phyloP scores from a whole-genome alignment of 331 rosid genomes.

The Prunus yedoensis region DNA sequence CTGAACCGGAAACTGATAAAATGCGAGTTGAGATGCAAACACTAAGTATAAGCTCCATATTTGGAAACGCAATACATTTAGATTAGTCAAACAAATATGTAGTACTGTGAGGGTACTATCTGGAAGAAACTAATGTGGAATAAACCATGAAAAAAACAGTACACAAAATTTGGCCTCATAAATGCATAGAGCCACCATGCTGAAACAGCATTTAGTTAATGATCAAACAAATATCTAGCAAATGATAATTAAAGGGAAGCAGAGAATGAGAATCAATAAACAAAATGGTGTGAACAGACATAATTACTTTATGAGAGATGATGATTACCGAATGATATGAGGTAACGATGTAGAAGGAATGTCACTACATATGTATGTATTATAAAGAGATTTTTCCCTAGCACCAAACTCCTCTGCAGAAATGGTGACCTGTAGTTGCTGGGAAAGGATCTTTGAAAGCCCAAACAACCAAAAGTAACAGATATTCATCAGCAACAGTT shows the following conservation, averaged over 20 bases:
- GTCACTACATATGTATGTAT: constrained; percentile 49
- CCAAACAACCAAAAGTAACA: constrained; percentile 28
- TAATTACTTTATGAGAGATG: constrained; percentile 12
- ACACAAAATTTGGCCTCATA: no score
- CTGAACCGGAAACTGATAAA: neutral
- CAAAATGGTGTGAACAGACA: neutral
- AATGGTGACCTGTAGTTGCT: constrained; percentile 65
- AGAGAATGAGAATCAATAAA: constrained; percentile 3
- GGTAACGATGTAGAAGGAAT: constrained; percentile 68
- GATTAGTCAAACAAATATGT: neutral
- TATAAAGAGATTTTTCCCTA: constrained; percentile 64
- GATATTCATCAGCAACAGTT: constrained; percentile 30
- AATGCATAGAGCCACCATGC: neutral
- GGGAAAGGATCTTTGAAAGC: constrained; percentile 48
- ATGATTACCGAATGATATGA: constrained; percentile 56
- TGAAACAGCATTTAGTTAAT: neutral
- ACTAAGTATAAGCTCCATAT: neutral
- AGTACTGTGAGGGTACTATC: neutral
- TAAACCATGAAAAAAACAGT: neutral
- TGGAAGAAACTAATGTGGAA: neutral
- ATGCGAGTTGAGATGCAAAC: neutral
- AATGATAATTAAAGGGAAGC: constrained; percentile 11
- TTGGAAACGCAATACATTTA: neutral
- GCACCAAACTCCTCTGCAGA: constrained; percentile 85
- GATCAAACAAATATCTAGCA: constrained; percentile 1